phyloP scores from a whole-genome alignment of 192 early-diverging fungal species.

The Mortierella alpina region DNA sequence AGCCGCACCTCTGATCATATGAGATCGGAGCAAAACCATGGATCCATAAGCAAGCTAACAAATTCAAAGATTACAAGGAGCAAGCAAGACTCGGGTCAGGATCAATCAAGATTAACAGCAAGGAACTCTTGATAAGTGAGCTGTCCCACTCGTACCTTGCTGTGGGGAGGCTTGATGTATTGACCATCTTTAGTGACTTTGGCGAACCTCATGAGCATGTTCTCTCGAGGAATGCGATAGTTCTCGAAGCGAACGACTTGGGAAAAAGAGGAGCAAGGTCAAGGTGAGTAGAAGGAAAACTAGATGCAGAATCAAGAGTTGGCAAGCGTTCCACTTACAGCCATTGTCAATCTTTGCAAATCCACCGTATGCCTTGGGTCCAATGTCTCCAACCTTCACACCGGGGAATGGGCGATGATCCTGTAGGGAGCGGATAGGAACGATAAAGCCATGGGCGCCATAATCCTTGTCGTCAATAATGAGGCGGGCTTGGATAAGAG shows the following conservation, averaged over 20 bases:
- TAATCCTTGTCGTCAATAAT: slow-evolving; percentile 74
- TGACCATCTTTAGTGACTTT: slow-evolving; percentile 74
- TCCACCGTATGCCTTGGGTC: slow-evolving; percentile 75
- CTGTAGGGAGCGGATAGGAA: slow-evolving; percentile 77
- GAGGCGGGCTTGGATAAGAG: slow-evolving; percentile 84
- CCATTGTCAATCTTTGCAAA: slow-evolving; percentile 86
- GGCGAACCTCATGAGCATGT: slow-evolving; percentile 87
- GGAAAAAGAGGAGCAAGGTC: neutral
- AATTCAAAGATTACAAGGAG: neutral
- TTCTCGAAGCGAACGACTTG: slow-evolving; percentile 73
- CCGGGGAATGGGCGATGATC: slow-evolving; percentile 77
- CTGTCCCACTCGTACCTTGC: slow-evolving; percentile 37
- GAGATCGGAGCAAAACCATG: slow-evolving; percentile 80
- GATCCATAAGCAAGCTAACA: slow-evolving; percentile 78
- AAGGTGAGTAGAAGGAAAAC: neutral
- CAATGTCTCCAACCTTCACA: slow-evolving; percentile 83
- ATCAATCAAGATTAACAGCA: neutral
- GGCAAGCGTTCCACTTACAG: slow-evolving; percentile 54
- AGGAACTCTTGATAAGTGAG: neutral
- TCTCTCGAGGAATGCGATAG: slow-evolving; percentile 78
- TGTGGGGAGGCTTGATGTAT: slow-evolving; percentile 74
- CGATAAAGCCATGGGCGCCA: slow-evolving; percentile 82
- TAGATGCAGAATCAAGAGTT: neutral
- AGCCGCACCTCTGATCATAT: slow-evolving; percentile 71
- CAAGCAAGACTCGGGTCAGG: neutral